Evolutionary conservation across 2,329 filamentous ascomycete genomes (phyloP).

Genomic region (Nemania bipapillata): DNA sequence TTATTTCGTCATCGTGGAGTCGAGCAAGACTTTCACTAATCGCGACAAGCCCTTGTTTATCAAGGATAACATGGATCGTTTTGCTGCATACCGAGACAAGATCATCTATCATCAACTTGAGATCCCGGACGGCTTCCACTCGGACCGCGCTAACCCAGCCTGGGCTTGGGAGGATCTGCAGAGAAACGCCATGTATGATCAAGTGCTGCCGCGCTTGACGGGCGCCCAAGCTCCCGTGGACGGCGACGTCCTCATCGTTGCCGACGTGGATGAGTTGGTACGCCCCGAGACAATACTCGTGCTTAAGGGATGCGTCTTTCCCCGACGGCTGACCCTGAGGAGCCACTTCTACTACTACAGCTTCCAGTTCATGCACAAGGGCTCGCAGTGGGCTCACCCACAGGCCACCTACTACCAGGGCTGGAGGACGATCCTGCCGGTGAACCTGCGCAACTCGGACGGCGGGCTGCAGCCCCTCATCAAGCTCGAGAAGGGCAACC

Average conservation of each 20-base stretch:
- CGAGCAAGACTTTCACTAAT: constrained; percentile 67
- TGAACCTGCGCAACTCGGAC: constrained; percentile 63
- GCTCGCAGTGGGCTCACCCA: constrained; percentile 65
- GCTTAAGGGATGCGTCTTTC: constrained; percentile 64
- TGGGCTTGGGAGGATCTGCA: constrained; percentile 64
- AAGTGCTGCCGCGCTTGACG: constrained; percentile 63
- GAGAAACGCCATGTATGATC: constrained; percentile 66
- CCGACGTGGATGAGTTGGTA: constrained; percentile 70
- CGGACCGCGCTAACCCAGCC: constrained; percentile 51
- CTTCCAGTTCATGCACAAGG: constrained; percentile 63
- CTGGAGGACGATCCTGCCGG: constrained; percentile 62
- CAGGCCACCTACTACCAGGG: constrained; percentile 68
- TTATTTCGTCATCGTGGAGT: constrained; percentile 73
- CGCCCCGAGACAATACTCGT: constrained; percentile 62
- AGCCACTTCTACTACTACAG: constrained; percentile 68
- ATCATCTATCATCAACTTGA: constrained; percentile 69
- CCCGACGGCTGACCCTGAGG: constrained; percentile 62
- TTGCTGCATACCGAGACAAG: constrained; percentile 66
- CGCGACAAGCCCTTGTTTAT: constrained; percentile 65
- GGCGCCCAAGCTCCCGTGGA: constrained; percentile 56
- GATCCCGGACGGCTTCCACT: constrained; percentile 57
- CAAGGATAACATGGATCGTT: constrained; percentile 62
- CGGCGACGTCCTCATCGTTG: constrained; percentile 68
- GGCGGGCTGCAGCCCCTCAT: constrained; percentile 55
- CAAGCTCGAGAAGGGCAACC: constrained; percentile 56